Evolutionary conservation across 805 yeast genomes (phyloP), one percentile per base, ranked within the genome.

Genomic region (Candida argentea): DNA sequence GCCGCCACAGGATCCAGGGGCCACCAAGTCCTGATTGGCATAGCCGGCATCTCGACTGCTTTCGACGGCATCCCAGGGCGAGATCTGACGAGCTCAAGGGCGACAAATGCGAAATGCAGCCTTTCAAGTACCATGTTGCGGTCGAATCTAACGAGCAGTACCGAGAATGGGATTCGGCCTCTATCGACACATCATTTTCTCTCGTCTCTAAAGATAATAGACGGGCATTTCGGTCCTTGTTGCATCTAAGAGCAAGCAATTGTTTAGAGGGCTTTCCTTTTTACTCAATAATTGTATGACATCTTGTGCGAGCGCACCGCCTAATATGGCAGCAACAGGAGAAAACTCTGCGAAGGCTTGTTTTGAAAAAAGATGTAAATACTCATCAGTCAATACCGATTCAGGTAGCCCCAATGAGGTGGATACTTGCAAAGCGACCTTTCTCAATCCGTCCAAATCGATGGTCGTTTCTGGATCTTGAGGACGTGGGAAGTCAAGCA

Each of bases 251-350:
- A 89, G 55, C 38, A 82, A 63, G 29, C 83, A 63, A 48, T 91
- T 91, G 48, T 85, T 87, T 21, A 87, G 63, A 3, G 96, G 94
- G 23, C 75, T 65, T 41, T 83, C 86, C 39, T 76, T 73, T 39
- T 71, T 70, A 24, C 91, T 79, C 29, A 89, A 52, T 30, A 67
- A 73, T 55, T 91, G 91, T 25, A 91, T 80, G 9, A 85, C 78
- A 48, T 87, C 95, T 53, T 91, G 98, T 2, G 94, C 81, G 14
- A 89, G 53, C 1, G 84, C 67, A 1, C 97, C 98, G 5, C 97
- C 98, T 5, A 89, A 40, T 2, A 91, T 70, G 1, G 97, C 93
- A 4, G 91, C 74, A 0, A 77, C 76, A 1, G 96, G 95, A 7
- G 85, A 68, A 39, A 81, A 71, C 44, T 86, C 93, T 2, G 84